Base-by-base conservation (phyloP, 371 early-diverging fungal species). In the Mucor lusitanicus region DNA sequence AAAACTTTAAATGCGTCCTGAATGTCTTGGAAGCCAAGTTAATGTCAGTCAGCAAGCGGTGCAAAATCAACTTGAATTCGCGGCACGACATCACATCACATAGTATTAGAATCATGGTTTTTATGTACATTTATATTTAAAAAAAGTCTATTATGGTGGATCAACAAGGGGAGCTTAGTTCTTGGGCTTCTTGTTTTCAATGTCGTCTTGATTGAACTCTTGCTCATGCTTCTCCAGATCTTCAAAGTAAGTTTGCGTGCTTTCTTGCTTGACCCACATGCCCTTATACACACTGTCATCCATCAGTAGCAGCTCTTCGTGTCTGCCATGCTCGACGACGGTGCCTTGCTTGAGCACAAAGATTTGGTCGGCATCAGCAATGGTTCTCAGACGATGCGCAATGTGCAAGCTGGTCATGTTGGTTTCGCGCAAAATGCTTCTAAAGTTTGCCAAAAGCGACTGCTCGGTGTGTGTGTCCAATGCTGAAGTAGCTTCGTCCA, bases 401-500 rank as follows among this genome's bases (percentile, higher is more conserved):
- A 92, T 85, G 75, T 91, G 90, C 28, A 93, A 85, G 63, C 92
- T 90, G n/a, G 92, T 92, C 69, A 82, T 83, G 7, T 71, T 69
- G 25, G 82, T 81, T 54, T 86, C 86, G 30, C 83, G 77, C 59
- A 95, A 76, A 17, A 94, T 84, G 17, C 85, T 82, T 55, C 88
- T 81, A 63, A 97, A 92, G 54, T 92, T 92, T 8, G 78, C 73
- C 74, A 95, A 87, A 50, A 98, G 78, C 0, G 90, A 82, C 61
- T 90, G 88, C 74, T 99, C 98, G 1, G 99, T 97, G 39, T 87
- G 86, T 1, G 92, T 88, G 69, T 98, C 98, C 19, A 98, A 77
- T 1, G 98, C 94, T 1, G 97, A 95, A 1, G 99, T 98, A 17
- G 96, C 92, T 71, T 97, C 97, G 75, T 97, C 97, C 73, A 97